Base-by-base conservation (phyloP, 331 rosid species). In the Pyrus hybrid region DNA sequence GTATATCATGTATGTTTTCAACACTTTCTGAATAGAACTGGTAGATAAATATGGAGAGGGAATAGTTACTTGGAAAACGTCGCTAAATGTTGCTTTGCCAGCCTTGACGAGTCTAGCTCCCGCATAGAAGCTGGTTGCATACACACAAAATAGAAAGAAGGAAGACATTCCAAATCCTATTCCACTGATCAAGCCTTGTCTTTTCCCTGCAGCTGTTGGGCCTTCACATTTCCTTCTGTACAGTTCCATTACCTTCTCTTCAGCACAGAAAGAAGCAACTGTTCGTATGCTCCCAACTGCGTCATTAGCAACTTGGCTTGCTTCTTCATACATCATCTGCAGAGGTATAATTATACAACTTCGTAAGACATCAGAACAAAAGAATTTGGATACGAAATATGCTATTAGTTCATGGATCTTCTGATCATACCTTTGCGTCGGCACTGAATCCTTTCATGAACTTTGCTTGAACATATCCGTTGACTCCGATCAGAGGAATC, bases 241-340 rank as follows among this genome's bases (percentile, higher is more conserved):
- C 13, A 87, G 77, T 72, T 91, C 95, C 95, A 89, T 91, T 67
- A 91, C 97, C 77, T 86, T 91, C 75, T 86, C 91, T 83, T 91
- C 95, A 8, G 95, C 92, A 67, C 95, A 86, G 78, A 91, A 91
- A 78, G 97, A 89, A 72, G 91, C 90, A 65, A 91, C 90, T 7
- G 89, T 91, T 80, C 97, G 81, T 70, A 91, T 89, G 81, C 97
- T 87, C 67, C 97, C 95, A 72, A 91, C 95, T 41, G 95, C 95
- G 72, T 91, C 97, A 68, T 85, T 89, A 17, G 91, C 95, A 26
- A 91, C 91, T 82, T 91, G 97, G 85, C 91, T 89, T 7, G 95
- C 97, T 56, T 89, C 97, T 82, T 89, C 94, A 67, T 91, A 91
- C 93, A 72, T 87, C 79, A 75, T 65, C 96, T 91, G 86, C 84